A percentile compares a stretch with the other conserved stretches of the same genome.
Evolutionary conservation across 352 stramenopile species (phyloP).

Genomic region (Phytophthora tentaculata): DNA sequence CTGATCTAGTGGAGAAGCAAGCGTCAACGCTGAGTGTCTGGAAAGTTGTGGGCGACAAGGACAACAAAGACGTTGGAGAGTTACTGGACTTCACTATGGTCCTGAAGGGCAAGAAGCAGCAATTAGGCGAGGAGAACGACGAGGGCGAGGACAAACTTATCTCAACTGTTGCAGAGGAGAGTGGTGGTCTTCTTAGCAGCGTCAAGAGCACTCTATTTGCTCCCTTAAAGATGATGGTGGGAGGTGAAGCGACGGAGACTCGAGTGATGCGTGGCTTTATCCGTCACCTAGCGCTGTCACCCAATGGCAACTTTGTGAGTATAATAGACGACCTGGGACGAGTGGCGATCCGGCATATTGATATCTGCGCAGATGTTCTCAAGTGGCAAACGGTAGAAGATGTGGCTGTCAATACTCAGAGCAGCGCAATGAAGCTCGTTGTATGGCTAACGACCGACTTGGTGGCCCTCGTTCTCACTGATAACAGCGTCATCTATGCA

Average conservation of each 20-base stretch:
- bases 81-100: conserved; percentile 79
- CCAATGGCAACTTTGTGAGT: conserved; percentile 55
- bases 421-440: conserved; percentile 20
- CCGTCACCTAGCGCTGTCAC: conserved; percentile 49
- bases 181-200: conserved; percentile 25
- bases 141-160: not conserved
- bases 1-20: conserved; percentile 47
- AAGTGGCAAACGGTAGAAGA: conserved; percentile 55
- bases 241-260: conserved; percentile 19
- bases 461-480: conserved; percentile 29
- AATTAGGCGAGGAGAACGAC: not conserved
- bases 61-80: conserved; percentile 51
- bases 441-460: conserved; percentile 37
- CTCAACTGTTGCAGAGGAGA: conserved; percentile 6
- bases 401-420: not conserved
- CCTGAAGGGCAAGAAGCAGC: conserved; percentile 32
- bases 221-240: conserved; percentile 54
- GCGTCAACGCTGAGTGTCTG: conserved; percentile 76
- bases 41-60: conserved; percentile 41
- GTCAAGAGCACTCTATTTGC: conserved; percentile 38
- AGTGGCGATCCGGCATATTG: conserved; percentile 66
- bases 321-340: conserved; percentile 57
- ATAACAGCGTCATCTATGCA: conserved; percentile 27
- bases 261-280: conserved; percentile 43
- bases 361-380: conserved; percentile 60